These are phyloP conservation scores for Drechslerella stenobrocha DNA, from an alignment of 2,329 filamentous ascomycete genomes.

Conservation along the genomic window DNA sequence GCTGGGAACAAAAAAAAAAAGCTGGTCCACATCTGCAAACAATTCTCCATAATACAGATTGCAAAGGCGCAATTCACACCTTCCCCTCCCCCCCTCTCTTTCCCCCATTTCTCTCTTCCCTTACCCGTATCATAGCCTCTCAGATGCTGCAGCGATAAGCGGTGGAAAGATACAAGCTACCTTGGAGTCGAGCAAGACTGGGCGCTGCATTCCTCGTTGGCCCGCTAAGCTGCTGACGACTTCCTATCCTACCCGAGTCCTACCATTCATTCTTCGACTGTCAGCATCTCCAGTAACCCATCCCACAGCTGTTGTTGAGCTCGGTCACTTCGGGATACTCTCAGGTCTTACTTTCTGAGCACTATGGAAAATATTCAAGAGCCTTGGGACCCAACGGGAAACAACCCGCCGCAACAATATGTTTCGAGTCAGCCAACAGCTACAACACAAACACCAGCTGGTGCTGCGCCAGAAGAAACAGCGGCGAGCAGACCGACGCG, in stretches of 20 bases:
- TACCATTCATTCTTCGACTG: not conserved
- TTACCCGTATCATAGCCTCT: constrained; percentile 6
- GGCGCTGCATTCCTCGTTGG: constrained; percentile 20
- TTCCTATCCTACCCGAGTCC: constrained; percentile 12
- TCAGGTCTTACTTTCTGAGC: not conserved
- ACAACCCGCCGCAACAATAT: constrained; percentile 34
- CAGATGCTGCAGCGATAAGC: constrained; percentile 36
- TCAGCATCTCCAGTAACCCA: constrained; percentile 21
- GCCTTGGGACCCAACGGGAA: constrained; percentile 45
- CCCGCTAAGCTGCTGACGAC: constrained; percentile 12
- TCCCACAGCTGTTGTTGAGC: constrained; percentile 6
- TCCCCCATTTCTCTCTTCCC: constrained; percentile 13
- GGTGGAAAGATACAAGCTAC: constrained; percentile 27
- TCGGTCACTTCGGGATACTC: not conserved
- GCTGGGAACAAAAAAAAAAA: constrained; percentile 24
- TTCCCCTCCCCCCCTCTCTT: constrained; percentile 3
- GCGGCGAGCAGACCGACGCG: constrained; percentile 23
- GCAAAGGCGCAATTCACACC: constrained; percentile 17
- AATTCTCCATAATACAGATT: constrained; percentile 33
- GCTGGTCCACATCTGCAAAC: constrained; percentile 6
- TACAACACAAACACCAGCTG: constrained; percentile 37
- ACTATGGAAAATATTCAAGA: constrained; percentile 44
- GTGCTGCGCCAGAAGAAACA: constrained; percentile 23
- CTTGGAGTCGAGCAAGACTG: constrained; percentile 10
- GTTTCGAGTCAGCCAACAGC: constrained; percentile 48